A percentile compares a stretch with the other conserved stretches of the same genome.
Evolutionary conservation across 805 yeast genomes (phyloP).

Genomic region (Ogataea neopini): DNA sequence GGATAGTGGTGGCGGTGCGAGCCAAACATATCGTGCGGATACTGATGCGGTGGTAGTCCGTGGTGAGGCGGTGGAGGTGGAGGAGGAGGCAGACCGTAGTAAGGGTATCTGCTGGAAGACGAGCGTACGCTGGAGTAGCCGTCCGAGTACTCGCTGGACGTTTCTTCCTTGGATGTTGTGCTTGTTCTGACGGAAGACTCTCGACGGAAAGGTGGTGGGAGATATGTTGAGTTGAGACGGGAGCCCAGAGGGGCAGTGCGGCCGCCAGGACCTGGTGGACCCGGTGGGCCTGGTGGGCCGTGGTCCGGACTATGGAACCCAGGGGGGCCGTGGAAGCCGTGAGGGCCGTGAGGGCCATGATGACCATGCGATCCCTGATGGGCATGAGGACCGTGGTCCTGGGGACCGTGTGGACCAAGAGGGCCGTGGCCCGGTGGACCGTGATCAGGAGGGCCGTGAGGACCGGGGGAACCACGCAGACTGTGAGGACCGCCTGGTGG

Average conservation of each 20-base stretch:
- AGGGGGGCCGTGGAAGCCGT: no score
- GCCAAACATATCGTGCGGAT: neutral
- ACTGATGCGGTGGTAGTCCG: neutral
- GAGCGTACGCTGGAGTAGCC: conserved; percentile 8
- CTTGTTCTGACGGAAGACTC: neutral
- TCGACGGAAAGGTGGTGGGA: conserved; percentile 2
- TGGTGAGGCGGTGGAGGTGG: conserved; percentile 3
- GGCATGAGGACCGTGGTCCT: no score
- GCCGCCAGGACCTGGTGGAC: no score
- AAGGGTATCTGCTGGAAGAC: conserved; percentile 8
- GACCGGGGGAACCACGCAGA: no score
- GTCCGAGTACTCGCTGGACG: conserved; percentile 14
- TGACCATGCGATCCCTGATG: no score
- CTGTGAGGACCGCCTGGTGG: no score
- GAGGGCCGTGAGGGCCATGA: no score
- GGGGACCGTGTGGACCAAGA: no score
- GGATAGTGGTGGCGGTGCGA: conserved; percentile 11
- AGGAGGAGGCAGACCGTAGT: conserved; percentile 8
- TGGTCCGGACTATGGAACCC: no score
- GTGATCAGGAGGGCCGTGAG: no score
- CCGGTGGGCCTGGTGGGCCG: neutral
- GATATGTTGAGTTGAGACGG: neutral
- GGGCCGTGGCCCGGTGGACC: no score
- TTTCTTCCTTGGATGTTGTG: conserved; percentile 2
- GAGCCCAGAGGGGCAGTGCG: conserved; percentile 1